Conservation (phyloP, 1,139 yeast genomes). For the Debaryomyces sp. region DNA sequence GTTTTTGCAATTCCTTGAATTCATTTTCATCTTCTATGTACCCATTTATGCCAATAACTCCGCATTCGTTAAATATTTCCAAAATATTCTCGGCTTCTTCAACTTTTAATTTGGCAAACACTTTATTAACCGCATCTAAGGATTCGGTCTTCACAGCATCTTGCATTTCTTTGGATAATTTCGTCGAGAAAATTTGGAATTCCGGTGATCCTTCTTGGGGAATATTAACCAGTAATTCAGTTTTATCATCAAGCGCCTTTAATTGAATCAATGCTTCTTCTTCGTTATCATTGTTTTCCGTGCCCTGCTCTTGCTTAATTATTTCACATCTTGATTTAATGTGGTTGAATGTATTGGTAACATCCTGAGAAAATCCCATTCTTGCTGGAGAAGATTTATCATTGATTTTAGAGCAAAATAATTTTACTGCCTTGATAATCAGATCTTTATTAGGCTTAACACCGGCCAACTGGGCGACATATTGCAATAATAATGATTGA, state of each 20-base stretch:
- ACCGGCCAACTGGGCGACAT: conserved; percentile 65
- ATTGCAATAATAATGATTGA: conserved; percentile 81
- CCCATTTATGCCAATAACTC: conserved; percentile 81
- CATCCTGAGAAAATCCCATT: conserved; percentile 72
- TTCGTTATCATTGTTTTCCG: conserved; percentile 28
- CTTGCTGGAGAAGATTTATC: conserved; percentile 60
- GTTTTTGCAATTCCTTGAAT: conserved; percentile 61
- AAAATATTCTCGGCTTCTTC: conserved; percentile 81
- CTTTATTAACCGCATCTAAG: conserved; percentile 80
- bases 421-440: conserved; percentile 57
- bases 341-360: conserved; percentile 69
- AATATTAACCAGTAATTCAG: conserved; percentile 70
- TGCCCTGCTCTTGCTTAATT: conserved; percentile 49
- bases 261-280: conserved; percentile 84
- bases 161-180: conserved; percentile 67
- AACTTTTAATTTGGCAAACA: conserved; percentile 73
- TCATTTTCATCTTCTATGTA: conserved; percentile 75
- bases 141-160: conserved; percentile 71
- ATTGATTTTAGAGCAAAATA: conserved; percentile 69
- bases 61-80: conserved; percentile 76
- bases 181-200: conserved; percentile 52
- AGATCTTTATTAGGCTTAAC: conserved; percentile 34
- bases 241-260: conserved; percentile 82
- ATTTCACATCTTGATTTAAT: conserved; percentile 74
- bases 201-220: conserved; percentile 64